Conservation (phyloP, 192 early-diverging fungal species). For the Funneliformis mosseae region DNA sequence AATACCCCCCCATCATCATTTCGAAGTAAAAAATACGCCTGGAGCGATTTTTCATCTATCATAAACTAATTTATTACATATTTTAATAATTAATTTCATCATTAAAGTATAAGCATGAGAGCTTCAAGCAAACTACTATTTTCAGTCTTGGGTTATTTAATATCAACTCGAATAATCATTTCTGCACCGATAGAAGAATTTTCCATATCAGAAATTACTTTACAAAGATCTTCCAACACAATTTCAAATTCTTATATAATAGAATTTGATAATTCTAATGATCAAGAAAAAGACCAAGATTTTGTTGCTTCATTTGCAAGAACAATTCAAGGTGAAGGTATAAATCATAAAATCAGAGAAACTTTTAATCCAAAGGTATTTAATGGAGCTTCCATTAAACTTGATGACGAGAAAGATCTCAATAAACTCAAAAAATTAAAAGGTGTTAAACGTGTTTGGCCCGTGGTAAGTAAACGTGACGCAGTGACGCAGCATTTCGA, state of each 20-base stretch:
- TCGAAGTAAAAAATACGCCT: no score
- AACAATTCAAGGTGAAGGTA: not conserved
- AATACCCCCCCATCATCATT: not conserved
- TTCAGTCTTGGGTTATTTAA: not conserved
- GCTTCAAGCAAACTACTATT: not conserved
- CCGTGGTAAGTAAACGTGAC: slow-evolving; percentile 38
- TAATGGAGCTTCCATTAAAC: not conserved
- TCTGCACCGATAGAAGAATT: not conserved
- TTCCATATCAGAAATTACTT: not conserved
- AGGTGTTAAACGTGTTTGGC: slow-evolving; percentile 51
- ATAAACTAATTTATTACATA: not conserved
- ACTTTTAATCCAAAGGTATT: not conserved
- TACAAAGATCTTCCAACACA: not conserved
- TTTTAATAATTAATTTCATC: not conserved
- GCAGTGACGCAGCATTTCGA: not conserved
- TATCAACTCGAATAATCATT: not conserved
- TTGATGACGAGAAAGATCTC: slow-evolving; percentile 36
- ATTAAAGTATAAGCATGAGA: not conserved
- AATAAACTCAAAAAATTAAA: slow-evolving; percentile 34
- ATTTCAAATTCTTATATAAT: not conserved
- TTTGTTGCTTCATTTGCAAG: not conserved
- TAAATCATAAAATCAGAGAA: not conserved
- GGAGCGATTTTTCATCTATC: no score
- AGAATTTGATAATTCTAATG: not conserved
- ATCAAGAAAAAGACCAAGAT: not conserved